These are phyloP conservation scores for Xanthoceras sorbifolium DNA, from an alignment of 345 rosid genomes.

Conservation along the genomic window DNA sequence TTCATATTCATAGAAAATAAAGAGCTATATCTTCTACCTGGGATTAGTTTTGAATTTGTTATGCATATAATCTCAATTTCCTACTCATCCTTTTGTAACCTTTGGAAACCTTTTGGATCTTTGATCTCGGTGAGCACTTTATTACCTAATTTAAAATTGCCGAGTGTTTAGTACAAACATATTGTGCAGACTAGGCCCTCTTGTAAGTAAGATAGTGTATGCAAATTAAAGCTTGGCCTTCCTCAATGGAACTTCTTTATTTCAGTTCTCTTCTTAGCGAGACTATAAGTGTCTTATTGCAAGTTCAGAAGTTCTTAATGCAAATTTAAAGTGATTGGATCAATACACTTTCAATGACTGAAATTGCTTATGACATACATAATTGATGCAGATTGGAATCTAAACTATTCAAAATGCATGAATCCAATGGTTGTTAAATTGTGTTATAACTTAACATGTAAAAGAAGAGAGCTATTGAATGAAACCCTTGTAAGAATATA, in stretches of 20 bases:
- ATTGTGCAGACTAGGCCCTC: not conserved
- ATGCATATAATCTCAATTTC: not conserved
- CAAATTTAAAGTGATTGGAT: no score
- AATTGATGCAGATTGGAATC: not conserved
- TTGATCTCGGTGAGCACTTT: not conserved
- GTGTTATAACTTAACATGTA: not conserved
- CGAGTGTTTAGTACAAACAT: not conserved
- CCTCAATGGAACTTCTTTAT: not conserved
- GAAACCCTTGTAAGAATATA: not conserved
- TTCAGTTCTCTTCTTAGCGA: not conserved
- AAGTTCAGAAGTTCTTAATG: no score
- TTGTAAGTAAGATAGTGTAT: not conserved
- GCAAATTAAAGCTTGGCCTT: not conserved
- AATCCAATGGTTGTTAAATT: not conserved
- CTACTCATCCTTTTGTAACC: not conserved
- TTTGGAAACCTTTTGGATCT: not conserved
- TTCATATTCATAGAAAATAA: not conserved
- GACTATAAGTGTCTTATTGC: not conserved
- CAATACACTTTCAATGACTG: no score
- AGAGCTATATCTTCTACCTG: not conserved
- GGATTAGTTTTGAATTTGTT: not conserved
- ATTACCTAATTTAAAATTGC: no score
- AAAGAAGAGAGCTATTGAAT: not conserved
- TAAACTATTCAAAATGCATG: not conserved
- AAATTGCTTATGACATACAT: no score